A percentile compares a stretch with the other conserved stretches of the same genome.
Conservation (phyloP, 768 basidiomycete species). For the Coprinopsis marcescibilis region DNA sequence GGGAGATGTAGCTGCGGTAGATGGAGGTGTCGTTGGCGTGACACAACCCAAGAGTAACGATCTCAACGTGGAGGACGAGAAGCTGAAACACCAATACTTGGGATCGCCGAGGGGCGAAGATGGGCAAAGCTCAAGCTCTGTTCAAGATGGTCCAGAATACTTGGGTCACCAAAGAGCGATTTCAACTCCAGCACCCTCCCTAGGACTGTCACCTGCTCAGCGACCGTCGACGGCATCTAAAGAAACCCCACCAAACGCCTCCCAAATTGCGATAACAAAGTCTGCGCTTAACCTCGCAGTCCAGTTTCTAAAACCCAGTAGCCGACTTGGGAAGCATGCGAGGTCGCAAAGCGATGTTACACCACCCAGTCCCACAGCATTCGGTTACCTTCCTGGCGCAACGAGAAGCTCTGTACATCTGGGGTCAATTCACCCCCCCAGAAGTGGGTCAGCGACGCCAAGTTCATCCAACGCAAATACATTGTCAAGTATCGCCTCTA, state of each 20-base stretch:
- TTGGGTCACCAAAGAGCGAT: too few species aligned
- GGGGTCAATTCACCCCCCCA: too few species aligned
- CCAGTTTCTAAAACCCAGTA: constrained; percentile 37
- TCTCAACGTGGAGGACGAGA: constrained; percentile 19
- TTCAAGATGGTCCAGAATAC: too few species aligned
- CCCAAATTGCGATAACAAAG: constrained; percentile 16
- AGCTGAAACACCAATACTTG: constrained; percentile 8
- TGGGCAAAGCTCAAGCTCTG: too few species aligned
- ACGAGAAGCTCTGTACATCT: too few species aligned
- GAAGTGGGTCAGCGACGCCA: too few species aligned
- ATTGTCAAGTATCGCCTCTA: too few species aligned
- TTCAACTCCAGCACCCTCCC: background rate
- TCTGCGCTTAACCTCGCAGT: constrained; percentile 39
- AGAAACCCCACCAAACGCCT: background rate
- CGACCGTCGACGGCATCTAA: background rate
- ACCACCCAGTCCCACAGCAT: constrained; percentile 5
- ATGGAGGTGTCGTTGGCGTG: constrained; percentile 16
- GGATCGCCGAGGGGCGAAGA: background rate
- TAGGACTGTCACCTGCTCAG: background rate
- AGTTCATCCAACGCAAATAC: too few species aligned
- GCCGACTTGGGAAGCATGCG: constrained; percentile 21
- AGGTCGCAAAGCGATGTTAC: constrained; percentile 35
- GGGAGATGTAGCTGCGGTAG: constrained; percentile 42
- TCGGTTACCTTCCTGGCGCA: background rate
- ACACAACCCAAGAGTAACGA: constrained; percentile 7